phyloP scores from a whole-genome alignment of 2,329 filamentous ascomycete genomes.

The Claviceps quebecensis region DNA sequence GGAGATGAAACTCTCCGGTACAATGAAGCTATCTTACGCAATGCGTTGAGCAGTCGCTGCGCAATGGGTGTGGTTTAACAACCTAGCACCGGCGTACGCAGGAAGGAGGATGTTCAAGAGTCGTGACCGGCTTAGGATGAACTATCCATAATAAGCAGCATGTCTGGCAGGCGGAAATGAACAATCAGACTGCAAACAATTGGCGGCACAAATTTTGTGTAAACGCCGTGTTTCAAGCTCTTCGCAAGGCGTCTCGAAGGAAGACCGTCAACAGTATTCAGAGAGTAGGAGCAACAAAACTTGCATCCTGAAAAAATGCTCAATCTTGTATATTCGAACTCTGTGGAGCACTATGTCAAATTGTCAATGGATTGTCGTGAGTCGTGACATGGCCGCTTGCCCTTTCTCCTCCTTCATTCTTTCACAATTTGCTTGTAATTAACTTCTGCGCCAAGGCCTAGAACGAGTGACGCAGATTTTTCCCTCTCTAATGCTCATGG shows the following conservation, averaged over 20 bases:
- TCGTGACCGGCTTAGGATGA: not conserved
- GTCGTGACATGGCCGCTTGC: too few relatives aligned
- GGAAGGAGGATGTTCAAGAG: not conserved
- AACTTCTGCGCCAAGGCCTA: too few relatives aligned
- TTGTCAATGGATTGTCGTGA: not conserved
- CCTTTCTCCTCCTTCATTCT: too few relatives aligned
- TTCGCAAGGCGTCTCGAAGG: not conserved
- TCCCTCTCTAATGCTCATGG: not conserved
- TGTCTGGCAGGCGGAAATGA: too few relatives aligned
- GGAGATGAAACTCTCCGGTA: not conserved
- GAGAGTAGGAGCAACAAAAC: not conserved
- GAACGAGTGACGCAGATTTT: not conserved
- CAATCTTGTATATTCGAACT: not conserved
- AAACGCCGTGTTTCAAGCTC: not conserved
- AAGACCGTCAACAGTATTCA: not conserved
- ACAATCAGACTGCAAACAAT: not conserved
- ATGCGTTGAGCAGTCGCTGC: not conserved
- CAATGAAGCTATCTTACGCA: not conserved
- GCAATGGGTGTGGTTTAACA: not conserved
- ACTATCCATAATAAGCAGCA: not conserved
- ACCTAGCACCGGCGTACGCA: not conserved
- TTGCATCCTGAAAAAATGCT: not conserved
- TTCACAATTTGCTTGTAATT: too few relatives aligned
- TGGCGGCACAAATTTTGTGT: not conserved
- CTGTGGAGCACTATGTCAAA: not conserved